These are phyloP conservation scores for Ambispora gerdemannii DNA, from an alignment of 192 early-diverging fungal species.

Conservation along the genomic window DNA sequence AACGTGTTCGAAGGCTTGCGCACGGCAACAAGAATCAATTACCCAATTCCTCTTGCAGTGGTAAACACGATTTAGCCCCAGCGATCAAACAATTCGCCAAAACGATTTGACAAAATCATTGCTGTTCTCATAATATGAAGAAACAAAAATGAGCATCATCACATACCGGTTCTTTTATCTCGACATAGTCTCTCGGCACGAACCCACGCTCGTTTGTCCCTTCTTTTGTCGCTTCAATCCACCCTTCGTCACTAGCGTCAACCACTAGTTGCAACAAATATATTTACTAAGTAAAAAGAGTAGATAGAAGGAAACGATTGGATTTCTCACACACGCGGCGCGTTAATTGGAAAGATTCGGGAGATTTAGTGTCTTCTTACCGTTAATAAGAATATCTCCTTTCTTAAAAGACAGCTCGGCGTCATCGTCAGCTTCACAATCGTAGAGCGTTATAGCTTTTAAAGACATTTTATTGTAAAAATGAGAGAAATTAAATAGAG, in stretches of 20 bases:
- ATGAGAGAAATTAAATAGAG: too few species aligned
- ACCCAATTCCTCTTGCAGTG: too few species aligned
- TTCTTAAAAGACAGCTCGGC: slow-evolving; percentile 49
- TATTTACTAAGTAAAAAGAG: not conserved
- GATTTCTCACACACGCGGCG: not conserved
- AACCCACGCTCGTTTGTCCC: slow-evolving; percentile 36
- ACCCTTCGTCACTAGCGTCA: slow-evolving; percentile 47
- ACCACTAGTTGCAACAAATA: slow-evolving; percentile 23
- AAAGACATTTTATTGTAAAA: too few species aligned
- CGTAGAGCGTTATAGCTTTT: slow-evolving; percentile 47
- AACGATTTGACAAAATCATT: too few species aligned
- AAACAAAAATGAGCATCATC: too few species aligned
- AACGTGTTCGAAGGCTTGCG: too few species aligned
- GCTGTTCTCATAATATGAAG: too few species aligned
- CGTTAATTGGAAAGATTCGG: not conserved
- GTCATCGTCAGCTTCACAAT: slow-evolving; percentile 49
- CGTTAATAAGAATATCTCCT: slow-evolving; percentile 49
- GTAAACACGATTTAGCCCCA: too few species aligned
- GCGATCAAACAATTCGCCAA: too few species aligned
- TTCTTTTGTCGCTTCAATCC: slow-evolving; percentile 47
- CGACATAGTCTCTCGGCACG: slow-evolving; percentile 55
- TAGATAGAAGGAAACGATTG: slow-evolving; percentile 1
- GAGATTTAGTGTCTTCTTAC: slow-evolving; percentile 2
- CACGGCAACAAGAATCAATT: too few species aligned
- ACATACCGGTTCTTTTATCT: slow-evolving; percentile 28